Evolutionary conservation across 371 early-diverging fungal species (phyloP).

Genomic region (Fennellomyces sp.): DNA sequence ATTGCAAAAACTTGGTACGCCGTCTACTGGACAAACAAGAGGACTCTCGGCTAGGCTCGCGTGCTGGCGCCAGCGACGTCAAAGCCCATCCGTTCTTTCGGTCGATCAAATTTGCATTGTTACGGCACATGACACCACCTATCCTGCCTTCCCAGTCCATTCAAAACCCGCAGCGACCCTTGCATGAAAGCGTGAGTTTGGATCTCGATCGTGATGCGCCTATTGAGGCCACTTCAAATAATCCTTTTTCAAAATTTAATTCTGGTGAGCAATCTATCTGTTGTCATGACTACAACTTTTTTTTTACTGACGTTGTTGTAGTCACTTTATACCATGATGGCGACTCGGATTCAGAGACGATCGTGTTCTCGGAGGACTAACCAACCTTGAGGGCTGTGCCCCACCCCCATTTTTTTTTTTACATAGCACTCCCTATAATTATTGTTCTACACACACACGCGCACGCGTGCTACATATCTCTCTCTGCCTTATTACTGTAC

Average conservation of each 20-base stretch:
- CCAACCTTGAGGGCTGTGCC: background rate
- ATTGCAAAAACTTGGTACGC: constrained; percentile 79
- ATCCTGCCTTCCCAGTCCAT: constrained; percentile 76
- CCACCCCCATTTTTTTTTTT: background rate
- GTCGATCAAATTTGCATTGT: constrained; percentile 87
- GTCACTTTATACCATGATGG: constrained; percentile 24
- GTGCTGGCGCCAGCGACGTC: constrained; percentile 93
- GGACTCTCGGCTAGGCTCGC: constrained; percentile 80
- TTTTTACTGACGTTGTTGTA: constrained; percentile 6
- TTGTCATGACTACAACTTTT: background rate
- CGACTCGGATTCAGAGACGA: constrained; percentile 24
- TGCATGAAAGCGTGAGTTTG: constrained; percentile 64
- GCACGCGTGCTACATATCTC: background rate
- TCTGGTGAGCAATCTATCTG: constrained; percentile 47
- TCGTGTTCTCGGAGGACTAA: constrained; percentile 15
- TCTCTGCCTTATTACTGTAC: background rate
- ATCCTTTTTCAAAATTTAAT: constrained; percentile 66
- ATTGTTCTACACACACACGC: background rate
- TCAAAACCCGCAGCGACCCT: constrained; percentile 50
- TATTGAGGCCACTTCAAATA: constrained; percentile 15
- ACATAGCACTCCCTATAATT: background rate
- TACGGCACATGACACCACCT: constrained; percentile 88
- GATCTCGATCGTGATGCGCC: constrained; percentile 49
- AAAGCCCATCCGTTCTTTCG: constrained; percentile 95
- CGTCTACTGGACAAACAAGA: constrained; percentile 88